Evolutionary conservation across 2,329 filamentous ascomycete species (phyloP).

Genomic region (Escovopsis sp.): DNA sequence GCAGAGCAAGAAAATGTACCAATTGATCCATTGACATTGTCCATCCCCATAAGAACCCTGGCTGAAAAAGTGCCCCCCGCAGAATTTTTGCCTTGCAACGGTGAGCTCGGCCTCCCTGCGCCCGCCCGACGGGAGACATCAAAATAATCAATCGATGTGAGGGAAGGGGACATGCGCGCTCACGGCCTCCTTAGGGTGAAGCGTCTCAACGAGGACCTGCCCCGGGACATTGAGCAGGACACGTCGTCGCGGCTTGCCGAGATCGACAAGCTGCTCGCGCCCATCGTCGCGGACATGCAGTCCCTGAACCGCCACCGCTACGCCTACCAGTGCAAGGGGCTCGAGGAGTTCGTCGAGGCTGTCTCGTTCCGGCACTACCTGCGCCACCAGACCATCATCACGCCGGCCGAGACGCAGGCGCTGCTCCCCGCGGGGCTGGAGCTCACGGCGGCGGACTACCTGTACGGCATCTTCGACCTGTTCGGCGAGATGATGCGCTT

Average conservation of each 20-base stretch:
- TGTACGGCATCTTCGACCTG: conserved; percentile 84
- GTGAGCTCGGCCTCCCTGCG: conserved; percentile 10
- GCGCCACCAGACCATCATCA: conserved; percentile 58
- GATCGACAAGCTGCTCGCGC: conserved; percentile 53
- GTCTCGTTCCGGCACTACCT: conserved; percentile 83
- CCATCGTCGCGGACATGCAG: conserved; percentile 58
- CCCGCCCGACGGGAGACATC: too few species aligned
- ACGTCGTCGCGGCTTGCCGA: conserved; percentile 53
- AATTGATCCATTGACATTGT: too few species aligned
- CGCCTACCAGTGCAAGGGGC: conserved; percentile 60
- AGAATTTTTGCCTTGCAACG: conserved; percentile 27
- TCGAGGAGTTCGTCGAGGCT: conserved; percentile 92
- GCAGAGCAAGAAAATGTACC: conserved; percentile 87
- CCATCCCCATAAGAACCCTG: not conserved
- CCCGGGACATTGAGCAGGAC: conserved; percentile 53
- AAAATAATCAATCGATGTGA: not conserved
- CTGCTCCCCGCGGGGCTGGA: conserved; percentile 38
- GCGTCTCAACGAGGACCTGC: conserved; percentile 45
- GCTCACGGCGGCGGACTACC: conserved; percentile 70
- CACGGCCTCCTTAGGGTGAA: conserved; percentile 38
- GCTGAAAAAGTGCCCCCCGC: not conserved
- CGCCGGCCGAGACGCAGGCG: conserved; percentile 42
- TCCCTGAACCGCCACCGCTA: conserved; percentile 76
- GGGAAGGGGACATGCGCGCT: not conserved
- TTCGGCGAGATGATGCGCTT: conserved; percentile 97